These are phyloP conservation scores for Solanum peruvianum DNA, from an alignment of 257 asterid species.

Conservation along the genomic window DNA sequence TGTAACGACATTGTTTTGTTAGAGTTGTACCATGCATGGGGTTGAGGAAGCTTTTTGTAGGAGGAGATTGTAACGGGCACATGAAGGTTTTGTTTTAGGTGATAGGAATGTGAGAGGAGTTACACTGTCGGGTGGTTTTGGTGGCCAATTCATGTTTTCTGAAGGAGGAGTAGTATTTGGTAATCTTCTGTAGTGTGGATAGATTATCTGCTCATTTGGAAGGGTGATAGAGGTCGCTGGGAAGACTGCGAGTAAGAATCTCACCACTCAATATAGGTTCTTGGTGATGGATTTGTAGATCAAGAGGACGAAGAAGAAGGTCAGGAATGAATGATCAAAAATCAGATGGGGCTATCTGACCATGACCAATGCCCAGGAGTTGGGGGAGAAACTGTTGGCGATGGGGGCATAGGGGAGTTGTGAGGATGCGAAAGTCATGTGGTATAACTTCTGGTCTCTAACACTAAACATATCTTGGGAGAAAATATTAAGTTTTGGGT, in stretches of 20 bases:
- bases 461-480: neutral
- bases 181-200: neutral
- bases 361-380: neutral
- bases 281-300: no score
- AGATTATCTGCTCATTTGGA: neutral
- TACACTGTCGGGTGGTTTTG: neutral
- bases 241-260: neutral
- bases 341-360: neutral
- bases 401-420: neutral
- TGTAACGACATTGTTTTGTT: neutral
- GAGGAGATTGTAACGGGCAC: neutral
- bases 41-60: neutral
- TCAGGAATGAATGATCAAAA: no score
- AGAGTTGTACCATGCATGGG: neutral
- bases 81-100: neutral
- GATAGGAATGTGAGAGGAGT: neutral
- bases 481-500: neutral
- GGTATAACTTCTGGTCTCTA: neutral
- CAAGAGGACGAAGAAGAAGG: no score
- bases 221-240: neutral
- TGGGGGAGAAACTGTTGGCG: neutral
- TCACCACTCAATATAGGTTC: no score
- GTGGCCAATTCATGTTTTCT: neutral
- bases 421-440: neutral
- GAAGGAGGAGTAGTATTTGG: neutral